Evolutionary conservation across 495 filamentous ascomycete genomes (phyloP).

Genomic region (Cetradonia linearis): DNA sequence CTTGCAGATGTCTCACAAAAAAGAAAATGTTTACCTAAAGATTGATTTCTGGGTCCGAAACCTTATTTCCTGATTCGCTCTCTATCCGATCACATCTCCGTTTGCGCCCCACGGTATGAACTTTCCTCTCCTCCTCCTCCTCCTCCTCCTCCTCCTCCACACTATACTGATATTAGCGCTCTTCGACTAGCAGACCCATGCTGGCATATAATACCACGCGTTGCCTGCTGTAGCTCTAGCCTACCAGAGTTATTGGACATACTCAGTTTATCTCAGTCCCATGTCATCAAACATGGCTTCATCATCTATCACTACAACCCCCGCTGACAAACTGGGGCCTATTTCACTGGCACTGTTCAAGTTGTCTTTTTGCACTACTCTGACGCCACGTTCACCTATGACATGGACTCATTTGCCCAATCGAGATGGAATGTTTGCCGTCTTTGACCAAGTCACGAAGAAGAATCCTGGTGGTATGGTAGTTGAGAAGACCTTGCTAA

Average conservation of each 20-base stretch:
- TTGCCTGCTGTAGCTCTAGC: neutral
- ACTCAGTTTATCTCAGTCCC: too few relatives aligned
- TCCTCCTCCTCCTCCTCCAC: too few relatives aligned
- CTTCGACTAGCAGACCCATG: neutral
- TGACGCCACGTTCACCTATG: constrained; percentile 11
- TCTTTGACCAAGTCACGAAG: constrained; percentile 21
- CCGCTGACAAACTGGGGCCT: constrained; percentile 9
- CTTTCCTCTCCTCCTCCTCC: neutral
- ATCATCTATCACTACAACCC: neutral
- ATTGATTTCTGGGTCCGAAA: neutral
- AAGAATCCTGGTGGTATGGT: constrained; percentile 12
- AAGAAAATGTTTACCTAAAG: constrained; percentile 1
- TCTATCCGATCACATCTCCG: neutral
- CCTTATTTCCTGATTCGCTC: neutral
- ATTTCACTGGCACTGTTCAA: constrained; percentile 20
- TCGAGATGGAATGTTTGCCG: constrained; percentile 20
- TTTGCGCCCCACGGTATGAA: neutral
- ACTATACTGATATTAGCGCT: neutral
- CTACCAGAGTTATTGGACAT: neutral
- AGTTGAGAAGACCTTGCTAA: constrained; percentile 15
- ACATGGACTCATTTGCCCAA: constrained; percentile 21
- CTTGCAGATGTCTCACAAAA: too few relatives aligned
- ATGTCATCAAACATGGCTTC: constrained; percentile 11
- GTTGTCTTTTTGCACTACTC: constrained; percentile 22
- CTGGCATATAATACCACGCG: neutral